Evolutionary conservation across 2,329 filamentous ascomycete species (phyloP).

Genomic region (Microdochium paspali): DNA sequence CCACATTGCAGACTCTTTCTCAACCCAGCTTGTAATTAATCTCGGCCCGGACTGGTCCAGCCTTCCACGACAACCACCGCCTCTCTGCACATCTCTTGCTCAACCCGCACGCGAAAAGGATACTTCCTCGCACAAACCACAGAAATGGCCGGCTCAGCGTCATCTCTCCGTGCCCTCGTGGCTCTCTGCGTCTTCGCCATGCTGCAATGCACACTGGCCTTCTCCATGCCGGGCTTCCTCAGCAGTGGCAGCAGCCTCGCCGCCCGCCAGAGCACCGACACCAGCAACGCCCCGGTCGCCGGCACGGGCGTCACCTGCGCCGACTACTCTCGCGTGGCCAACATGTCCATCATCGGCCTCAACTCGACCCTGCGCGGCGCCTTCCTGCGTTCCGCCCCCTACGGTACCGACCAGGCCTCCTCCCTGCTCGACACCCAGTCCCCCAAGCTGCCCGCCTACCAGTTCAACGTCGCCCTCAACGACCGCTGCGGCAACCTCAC

Average conservation of each 20-base stretch:
- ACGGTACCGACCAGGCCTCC: conserved; percentile 27
- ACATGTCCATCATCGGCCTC: conserved; percentile 33
- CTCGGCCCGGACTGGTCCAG: neutral
- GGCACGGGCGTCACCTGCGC: conserved; percentile 17
- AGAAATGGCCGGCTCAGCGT: neutral
- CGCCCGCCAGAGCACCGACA: conserved; percentile 6
- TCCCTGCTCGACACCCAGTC: conserved; percentile 31
- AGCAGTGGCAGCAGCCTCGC: neutral
- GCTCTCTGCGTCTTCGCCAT: neutral
- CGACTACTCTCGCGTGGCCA: conserved; percentile 34
- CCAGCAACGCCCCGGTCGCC: conserved; percentile 2
- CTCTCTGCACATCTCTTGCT: neutral
- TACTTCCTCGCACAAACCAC: neutral
- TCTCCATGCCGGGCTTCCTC: neutral
- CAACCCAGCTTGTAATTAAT: neutral
- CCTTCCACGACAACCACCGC: neutral
- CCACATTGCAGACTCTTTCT: neutral
- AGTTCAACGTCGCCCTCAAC: conserved; percentile 29
- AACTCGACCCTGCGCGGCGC: conserved; percentile 36
- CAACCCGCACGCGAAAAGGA: neutral
- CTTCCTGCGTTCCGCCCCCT: conserved; percentile 29
- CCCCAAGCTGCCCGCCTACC: conserved; percentile 25
- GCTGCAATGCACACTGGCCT: neutral
- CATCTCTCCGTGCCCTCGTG: neutral
- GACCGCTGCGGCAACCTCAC: conserved; percentile 34